Percentiles rank a stretch among this genome's conserved stretches.
These are phyloP conservation scores for Abrus pulchellus DNA, from an alignment of 306 rosid genomes.

Conservation along the genomic window DNA sequence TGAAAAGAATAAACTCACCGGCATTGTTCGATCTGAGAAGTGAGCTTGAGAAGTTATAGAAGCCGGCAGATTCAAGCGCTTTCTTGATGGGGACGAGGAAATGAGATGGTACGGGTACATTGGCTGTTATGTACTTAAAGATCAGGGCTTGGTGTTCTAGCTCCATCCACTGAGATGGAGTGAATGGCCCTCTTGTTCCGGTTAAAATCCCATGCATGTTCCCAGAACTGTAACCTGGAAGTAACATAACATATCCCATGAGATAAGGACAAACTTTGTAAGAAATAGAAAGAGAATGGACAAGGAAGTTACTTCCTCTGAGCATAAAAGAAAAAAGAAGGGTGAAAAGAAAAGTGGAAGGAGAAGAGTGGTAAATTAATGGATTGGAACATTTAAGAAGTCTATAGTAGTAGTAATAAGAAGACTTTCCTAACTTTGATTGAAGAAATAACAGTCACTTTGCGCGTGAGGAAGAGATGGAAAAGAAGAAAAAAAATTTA, in stretches of 20 bases:
- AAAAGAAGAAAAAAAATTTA: constrained; percentile 41
- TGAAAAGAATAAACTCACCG: not conserved
- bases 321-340: no score
- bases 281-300: no score
- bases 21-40: constrained; percentile 65
- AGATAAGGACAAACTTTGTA: not conserved
- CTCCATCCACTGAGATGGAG: constrained; percentile 96
- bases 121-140: constrained; percentile 85
- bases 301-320: no score
- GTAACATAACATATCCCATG: no score
- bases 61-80: constrained; percentile 79
- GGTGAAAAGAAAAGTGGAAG: no score
- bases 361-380: not conserved
- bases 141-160: constrained; percentile 92
- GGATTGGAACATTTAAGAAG: constrained; percentile 42
- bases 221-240: constrained; percentile 53
- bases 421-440: constrained; percentile 28
- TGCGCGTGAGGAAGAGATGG: not conserved
- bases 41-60: constrained; percentile 57
- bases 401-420: not conserved
- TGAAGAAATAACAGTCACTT: constrained; percentile 38
- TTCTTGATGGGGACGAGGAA: constrained; percentile 79
- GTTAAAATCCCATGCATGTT: constrained; percentile 61
- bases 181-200: constrained; percentile 72
- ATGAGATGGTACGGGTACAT: constrained; percentile 81